These are phyloP conservation scores for Paragyromitra xinjiangensis DNA, from an alignment of 495 filamentous ascomycete genomes.

Conservation along the genomic window DNA sequence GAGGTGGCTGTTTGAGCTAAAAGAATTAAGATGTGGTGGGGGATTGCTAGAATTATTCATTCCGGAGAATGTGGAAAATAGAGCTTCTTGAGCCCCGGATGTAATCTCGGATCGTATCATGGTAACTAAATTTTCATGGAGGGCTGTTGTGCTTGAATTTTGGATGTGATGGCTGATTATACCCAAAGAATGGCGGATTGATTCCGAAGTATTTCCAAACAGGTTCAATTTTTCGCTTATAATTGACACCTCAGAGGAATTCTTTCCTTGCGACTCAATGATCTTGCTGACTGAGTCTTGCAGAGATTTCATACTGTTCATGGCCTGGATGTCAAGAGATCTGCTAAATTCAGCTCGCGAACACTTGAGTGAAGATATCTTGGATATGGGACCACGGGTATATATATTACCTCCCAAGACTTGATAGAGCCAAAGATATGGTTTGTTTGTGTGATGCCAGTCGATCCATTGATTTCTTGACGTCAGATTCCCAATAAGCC, in stretches of 20 bases:
- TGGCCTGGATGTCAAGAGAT: not conserved
- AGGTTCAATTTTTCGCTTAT: not conserved
- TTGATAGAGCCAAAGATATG: constrained; percentile 26
- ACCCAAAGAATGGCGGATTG: constrained; percentile 2
- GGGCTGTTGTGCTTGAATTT: constrained; percentile 12
- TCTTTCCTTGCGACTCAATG: not conserved
- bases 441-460: constrained; percentile 23
- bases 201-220: not conserved
- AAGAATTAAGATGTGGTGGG: not conserved
- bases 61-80: constrained; percentile 15
- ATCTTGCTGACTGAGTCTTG: not conserved
- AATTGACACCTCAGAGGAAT: not conserved
- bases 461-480: constrained; percentile 13
- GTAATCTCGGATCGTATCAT: constrained; percentile 30
- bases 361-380: not conserved
- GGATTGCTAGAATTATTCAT: not conserved
- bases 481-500: constrained; percentile 25
- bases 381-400: not conserved
- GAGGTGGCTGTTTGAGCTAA: not conserved
- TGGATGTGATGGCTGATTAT: constrained; percentile 33
- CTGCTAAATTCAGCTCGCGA: not conserved
- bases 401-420: constrained; percentile 22
- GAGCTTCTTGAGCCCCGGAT: constrained; percentile 20
- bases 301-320: not conserved
- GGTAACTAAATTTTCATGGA: constrained; percentile 22